These are phyloP conservation scores for Lathyrus aphaca DNA, from an alignment of 306 rosid species.

Conservation along the genomic window DNA sequence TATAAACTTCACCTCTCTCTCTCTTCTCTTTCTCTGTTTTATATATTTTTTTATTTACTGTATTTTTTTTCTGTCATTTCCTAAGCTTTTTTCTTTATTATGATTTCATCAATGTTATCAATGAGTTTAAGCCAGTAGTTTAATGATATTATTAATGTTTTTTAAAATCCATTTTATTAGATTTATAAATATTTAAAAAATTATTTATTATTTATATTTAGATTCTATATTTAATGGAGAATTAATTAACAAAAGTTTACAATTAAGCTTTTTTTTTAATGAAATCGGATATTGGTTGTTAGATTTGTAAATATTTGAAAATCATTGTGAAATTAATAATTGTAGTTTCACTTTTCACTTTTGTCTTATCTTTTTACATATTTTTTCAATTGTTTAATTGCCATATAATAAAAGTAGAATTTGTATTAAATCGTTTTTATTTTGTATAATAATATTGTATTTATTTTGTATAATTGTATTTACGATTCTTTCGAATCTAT, in stretches of 20 bases:
- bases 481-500: no score
- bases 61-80: background rate
- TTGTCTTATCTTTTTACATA: no score
- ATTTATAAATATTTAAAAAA: background rate
- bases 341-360: no score
- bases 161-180: background rate
- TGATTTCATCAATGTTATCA: background rate
- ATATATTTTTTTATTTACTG: background rate
- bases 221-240: background rate
- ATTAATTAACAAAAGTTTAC: background rate
- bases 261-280: background rate
- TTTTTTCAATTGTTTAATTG: no score
- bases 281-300: background rate
- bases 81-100: background rate
- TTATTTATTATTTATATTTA: background rate
- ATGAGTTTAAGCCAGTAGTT: background rate
- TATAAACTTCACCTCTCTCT: slow-evolving; percentile 13
- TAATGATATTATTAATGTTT: slow-evolving; percentile 10
- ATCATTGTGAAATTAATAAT: no score
- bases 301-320: no score
- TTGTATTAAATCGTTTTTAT: no score
- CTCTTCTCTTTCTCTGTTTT: background rate
- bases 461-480: no score
- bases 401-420: no score
- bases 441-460: no score